phyloP scores from a whole-genome alignment of 2,329 filamentous ascomycete species.

The Ascochyta rabiei region DNA sequence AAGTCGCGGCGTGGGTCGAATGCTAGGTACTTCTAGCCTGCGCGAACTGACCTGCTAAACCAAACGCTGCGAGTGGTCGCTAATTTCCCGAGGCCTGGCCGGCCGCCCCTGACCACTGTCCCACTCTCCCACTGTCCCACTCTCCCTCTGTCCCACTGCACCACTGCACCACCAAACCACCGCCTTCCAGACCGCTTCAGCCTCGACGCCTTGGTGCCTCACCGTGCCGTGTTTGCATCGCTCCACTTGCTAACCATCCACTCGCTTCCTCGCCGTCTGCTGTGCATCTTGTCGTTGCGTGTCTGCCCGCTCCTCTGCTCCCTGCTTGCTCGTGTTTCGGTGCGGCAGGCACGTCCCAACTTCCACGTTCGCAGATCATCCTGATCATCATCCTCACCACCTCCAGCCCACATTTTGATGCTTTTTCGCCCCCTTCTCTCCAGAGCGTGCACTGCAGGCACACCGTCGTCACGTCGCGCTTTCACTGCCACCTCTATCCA shows the following conservation, averaged over 20 bases:
- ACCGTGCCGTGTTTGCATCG: too few species aligned
- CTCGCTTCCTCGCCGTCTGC: background rate
- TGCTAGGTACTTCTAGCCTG: constrained; percentile 1
- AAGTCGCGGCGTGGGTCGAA: constrained; percentile 4
- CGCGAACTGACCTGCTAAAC: constrained; percentile 7
- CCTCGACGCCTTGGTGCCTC: background rate
- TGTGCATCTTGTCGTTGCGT: background rate
- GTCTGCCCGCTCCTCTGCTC: background rate
- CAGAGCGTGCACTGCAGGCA: background rate
- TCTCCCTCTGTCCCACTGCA: too few species aligned
- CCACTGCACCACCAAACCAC: constrained; percentile 8
- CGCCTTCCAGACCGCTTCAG: background rate
- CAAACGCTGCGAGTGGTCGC: background rate
- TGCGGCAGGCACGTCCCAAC: background rate
- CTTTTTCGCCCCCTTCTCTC: background rate
- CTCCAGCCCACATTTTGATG: constrained; percentile 5
- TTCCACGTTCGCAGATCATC: background rate
- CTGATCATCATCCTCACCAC: constrained; percentile 4
- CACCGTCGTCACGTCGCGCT: background rate
- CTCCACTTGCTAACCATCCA: too few species aligned
- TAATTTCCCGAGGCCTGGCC: constrained; percentile 16
- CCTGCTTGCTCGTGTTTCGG: background rate
- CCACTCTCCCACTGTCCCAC: too few species aligned
- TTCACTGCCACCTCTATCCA: background rate
- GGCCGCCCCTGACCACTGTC: constrained; percentile 6